A percentile compares a stretch with the other conserved stretches of the same genome.
Evolutionary conservation across 225 moss, liverwort and hornwort species (phyloP).

Genomic region (Polytrichum commune): DNA sequence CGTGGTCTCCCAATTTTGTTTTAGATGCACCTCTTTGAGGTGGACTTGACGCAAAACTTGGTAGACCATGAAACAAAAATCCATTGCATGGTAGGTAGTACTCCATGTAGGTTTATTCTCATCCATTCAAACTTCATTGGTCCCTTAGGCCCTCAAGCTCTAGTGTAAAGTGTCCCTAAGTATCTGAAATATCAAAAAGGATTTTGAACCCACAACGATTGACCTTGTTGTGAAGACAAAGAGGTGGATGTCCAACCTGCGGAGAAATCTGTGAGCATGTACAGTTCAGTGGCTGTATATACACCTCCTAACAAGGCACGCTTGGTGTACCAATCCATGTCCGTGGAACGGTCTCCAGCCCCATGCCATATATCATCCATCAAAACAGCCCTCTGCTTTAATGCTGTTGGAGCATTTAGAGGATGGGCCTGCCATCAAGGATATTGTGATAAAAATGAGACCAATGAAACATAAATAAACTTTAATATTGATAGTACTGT

Average conservation of each 20-base stretch:
- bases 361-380: constrained; percentile 66
- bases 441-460: not conserved
- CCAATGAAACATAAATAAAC: too few species aligned
- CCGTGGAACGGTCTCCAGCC: constrained; percentile 53
- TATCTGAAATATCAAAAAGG: too few species aligned
- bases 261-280: constrained; percentile 63
- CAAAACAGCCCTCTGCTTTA: constrained; percentile 53
- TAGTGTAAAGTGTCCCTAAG: too few species aligned
- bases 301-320: constrained; percentile 43
- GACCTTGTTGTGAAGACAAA: not conserved
- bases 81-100: too few species aligned
- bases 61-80: not conserved
- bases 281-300: constrained; percentile 58
- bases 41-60: too few species aligned
- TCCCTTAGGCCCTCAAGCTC: too few species aligned
- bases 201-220: too few species aligned
- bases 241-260: constrained; percentile 27
- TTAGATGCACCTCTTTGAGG: too few species aligned
- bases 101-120: too few species aligned
- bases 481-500: too few species aligned
- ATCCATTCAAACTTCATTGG: too few species aligned
- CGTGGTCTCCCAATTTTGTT: too few species aligned
- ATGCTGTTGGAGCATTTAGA: constrained; percentile 30
- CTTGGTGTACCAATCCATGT: constrained; percentile 70
- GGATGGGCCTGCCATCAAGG: constrained; percentile 40